Evolutionary conservation across 2,329 filamentous ascomycete species (phyloP), one percentile per base, ranked within the genome.

Genomic region (Clonostachys chloroleuca): DNA sequence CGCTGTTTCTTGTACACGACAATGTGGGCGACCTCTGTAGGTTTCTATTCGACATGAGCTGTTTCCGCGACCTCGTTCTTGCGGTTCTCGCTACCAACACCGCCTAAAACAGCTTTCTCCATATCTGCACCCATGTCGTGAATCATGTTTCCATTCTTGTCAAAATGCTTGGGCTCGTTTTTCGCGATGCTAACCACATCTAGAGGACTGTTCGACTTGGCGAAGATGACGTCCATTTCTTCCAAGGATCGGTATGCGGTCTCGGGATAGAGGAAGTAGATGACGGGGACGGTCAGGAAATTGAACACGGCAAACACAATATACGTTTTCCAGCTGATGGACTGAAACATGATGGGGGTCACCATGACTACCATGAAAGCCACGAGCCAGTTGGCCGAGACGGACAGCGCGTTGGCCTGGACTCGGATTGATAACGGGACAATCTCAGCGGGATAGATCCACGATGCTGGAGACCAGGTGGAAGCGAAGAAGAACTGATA

Each of bases 141-240:
- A 5, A 20, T 20, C 18, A 20, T 20, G 18, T 20, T 20, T 20
- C 18, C 18, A 20, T 20, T 4, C 18, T 20, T 20, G 18, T 20
- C 18, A 20, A 20, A 20, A 20, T 20, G 18, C 18, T 20, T 20
- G 18, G 18, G 18, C 18, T 20, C 18, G 18, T 20, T 20, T 20
- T 20, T 20, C 18, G 18, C 18, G 18, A 20, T 20, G 18, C 18
- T 20, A 20, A 20, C 18, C 4, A 20, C 18, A 20, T 20, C 18
- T 20, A 20, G 18, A 20, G 18, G 18, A 20, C 18, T 5, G 18
- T 20, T 20, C 18, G 18, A 20, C 18, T 20, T 20, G 5, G 62
- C 66, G 47, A 67, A 68, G 2, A 68, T 54, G 44, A 56, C 58
- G 42, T 75, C 72, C 43, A 78, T 70, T 55, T 78, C 72, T 56